phyloP scores from a whole-genome alignment of 2,329 filamentous ascomycete genomes.

The Bertia moriformis region DNA sequence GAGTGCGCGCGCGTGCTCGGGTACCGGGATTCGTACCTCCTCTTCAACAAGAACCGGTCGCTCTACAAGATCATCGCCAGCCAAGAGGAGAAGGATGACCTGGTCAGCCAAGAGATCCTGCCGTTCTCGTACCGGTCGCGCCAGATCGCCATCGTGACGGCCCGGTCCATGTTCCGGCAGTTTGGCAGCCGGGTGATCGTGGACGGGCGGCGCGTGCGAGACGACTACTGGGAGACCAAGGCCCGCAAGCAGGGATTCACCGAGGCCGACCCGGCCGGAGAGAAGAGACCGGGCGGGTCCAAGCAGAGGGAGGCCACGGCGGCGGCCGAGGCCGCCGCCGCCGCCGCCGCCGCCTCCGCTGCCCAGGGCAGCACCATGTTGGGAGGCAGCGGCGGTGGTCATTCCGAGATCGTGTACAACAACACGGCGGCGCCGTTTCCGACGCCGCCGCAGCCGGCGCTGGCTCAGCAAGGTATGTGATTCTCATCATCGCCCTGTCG shows the following conservation, averaged over 20 bases:
- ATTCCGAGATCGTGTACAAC: slow-evolving; percentile 80
- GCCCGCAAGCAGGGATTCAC: slow-evolving; percentile 96
- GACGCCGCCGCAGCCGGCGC: slow-evolving; percentile 51
- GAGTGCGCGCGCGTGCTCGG: slow-evolving; percentile 88
- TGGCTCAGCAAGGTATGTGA: slow-evolving; percentile 61
- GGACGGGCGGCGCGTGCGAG: slow-evolving; percentile 76
- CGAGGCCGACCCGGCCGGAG: slow-evolving; percentile 85
- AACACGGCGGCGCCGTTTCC: slow-evolving; percentile 54
- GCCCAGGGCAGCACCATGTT: slow-evolving; percentile 37
- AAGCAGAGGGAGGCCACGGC: slow-evolving; percentile 74
- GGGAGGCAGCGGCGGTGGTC: slow-evolving; percentile 53
- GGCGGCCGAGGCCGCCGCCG: slow-evolving; percentile 29
- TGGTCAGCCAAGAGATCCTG: slow-evolving; percentile 89
- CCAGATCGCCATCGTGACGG: slow-evolving; percentile 95
- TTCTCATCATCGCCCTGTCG: too few species aligned
- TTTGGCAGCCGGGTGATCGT: slow-evolving; percentile 90
- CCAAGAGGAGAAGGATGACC: slow-evolving; percentile 87
- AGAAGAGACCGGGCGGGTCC: slow-evolving; percentile 83
- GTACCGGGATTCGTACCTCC: slow-evolving; percentile 90
- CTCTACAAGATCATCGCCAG: slow-evolving; percentile 95
- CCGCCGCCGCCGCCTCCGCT: slow-evolving; percentile 25
- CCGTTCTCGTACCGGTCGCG: slow-evolving; percentile 97
- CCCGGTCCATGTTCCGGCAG: slow-evolving; percentile 95
- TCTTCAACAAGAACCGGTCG: slow-evolving; percentile 97
- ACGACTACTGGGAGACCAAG: slow-evolving; percentile 98